Evolutionary conservation across 495 filamentous ascomycete species (phyloP), one percentile per base, ranked within the genome.

Genomic region (Penicillium diatomitis): DNA sequence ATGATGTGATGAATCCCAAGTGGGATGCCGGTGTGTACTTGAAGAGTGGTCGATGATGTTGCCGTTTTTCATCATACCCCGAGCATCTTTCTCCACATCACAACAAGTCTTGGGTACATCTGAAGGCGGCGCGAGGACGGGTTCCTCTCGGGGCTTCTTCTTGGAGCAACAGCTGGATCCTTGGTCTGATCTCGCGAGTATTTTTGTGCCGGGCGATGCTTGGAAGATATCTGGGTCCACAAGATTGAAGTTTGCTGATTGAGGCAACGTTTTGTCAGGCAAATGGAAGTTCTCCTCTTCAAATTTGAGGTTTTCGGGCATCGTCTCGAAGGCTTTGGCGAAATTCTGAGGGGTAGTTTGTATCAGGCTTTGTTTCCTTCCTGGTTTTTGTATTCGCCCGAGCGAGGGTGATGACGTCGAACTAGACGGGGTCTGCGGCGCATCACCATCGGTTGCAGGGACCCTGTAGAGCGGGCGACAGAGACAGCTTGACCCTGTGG

Each of bases 381-480:
- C 49, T 6, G 53, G 44, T 39, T 66, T 66, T 44, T 66, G 63
- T 20, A 66, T 36, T 41, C 57, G 62, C 32, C 52, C 55, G 6
- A 55, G 44, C 3, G 44, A 47, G 5, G 61, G 50, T 8, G 59
- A 53, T 8, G 54, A 41, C 12, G 49, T 32, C 32, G 57, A 45
- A 3, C 53, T n/a, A 36, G 45, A 46, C 2, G 49, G 36, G 27
- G 50, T 41, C 47, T 55, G 49, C 27, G 53, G 45, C 33, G 58
- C 47, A 28, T 61, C 58, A 42, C 44, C 51, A 12, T 34, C 27
- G 29, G 35, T 46, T 6, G 49, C 51, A 31, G 58, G 62, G n/a
- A 72, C 66, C 51, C 65, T 57, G 51, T 72, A 72, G 9, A 73
- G 51, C 6, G 70, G 70, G 46, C 69, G 60, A 49, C 70, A 74